Base-by-base conservation (phyloP, 768 basidiomycete genomes). In the Heimioporus sp. region DNA sequence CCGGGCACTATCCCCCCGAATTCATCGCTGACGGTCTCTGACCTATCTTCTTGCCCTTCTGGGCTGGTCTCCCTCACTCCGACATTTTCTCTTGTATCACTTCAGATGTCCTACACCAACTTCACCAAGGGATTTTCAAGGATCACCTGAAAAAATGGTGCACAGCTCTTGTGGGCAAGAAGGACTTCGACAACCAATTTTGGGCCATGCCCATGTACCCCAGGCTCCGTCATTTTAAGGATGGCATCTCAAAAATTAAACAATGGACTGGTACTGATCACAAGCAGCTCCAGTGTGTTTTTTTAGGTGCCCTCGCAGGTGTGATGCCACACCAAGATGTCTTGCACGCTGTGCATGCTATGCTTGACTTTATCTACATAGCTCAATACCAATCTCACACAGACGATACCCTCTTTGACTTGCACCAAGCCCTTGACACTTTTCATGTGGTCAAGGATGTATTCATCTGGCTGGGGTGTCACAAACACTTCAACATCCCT, bases 91-190 rank as follows among this genome's bases (percentile, higher is more conserved):
- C 8, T 0, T 35, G 24, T 28, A 55, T 55, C 13, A 4, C 24
- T 1, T 53, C 28, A 0, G 4, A 55, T 5, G 31, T 53, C 9
- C 43, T 55, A 0, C 54, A 55, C 13, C 51, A 55, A 13, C 38
- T 48, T 0, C 46, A 53, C 1, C 51, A 55, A 43, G 46, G 46
- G 0, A 19, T 55, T 2, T 4, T 55, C 21, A 55, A 52, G 10
- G 45, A 55, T 6, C 40, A 55, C 8, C 10, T 52, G 19, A 54
- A 54, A 15, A 24, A 19, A 43, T 51, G 45, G 41, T 52, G 40
- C 2, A 4, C 6, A 0, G 2, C 1, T 0, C 15, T 55, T 3
- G 16, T 16, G 0, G 16, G 15, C 10, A 20, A 1, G 0, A 30
- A n/a, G 4, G 3, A 17, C 10, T 43, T 53, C 5, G 17, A 53